Conservation (phyloP, 768 basidiomycete genomes). For the Tulasnella sp. region DNA sequence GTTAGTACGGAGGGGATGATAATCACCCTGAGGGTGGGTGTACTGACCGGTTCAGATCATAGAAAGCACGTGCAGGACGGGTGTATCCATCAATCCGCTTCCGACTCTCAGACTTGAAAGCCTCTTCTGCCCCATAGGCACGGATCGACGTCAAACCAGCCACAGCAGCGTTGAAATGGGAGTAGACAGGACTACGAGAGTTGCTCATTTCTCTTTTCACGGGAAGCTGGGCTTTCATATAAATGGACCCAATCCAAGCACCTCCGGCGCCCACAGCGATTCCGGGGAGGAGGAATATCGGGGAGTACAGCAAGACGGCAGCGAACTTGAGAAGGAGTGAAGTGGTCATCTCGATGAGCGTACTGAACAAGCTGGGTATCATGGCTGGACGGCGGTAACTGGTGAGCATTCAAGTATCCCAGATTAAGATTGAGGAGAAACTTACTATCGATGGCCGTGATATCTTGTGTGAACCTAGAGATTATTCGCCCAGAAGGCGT, state of each 20-base stretch:
- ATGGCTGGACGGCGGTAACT: background rate
- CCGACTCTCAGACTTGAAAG: conserved; percentile 26
- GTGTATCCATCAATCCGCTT: conserved; percentile 45
- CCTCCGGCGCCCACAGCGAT: conserved; percentile 22
- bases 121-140: conserved; percentile 29
- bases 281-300: conserved; percentile 19
- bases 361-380: background rate
- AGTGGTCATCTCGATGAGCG: conserved; percentile 14
- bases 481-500: conserved; percentile 22
- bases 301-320: conserved; percentile 19
- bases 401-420: background rate
- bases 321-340: conserved; percentile 20
- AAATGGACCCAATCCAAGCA: conserved; percentile 27
- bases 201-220: conserved; percentile 32
- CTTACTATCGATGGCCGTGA: conserved; percentile 16
- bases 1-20: background rate
- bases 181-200: conserved; percentile 22
- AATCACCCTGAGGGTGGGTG: too few species aligned
- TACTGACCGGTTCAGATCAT: conserved; percentile 39
- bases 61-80: conserved; percentile 37
- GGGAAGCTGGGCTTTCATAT: conserved; percentile 30
- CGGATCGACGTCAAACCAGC: conserved; percentile 28
- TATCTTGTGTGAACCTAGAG: conserved; percentile 21
- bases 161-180: conserved; percentile 28
- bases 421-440: background rate